These are phyloP conservation scores for Hanseniaspora lindneri DNA, from an alignment of 805 yeast genomes.

Conservation along the genomic window DNA sequence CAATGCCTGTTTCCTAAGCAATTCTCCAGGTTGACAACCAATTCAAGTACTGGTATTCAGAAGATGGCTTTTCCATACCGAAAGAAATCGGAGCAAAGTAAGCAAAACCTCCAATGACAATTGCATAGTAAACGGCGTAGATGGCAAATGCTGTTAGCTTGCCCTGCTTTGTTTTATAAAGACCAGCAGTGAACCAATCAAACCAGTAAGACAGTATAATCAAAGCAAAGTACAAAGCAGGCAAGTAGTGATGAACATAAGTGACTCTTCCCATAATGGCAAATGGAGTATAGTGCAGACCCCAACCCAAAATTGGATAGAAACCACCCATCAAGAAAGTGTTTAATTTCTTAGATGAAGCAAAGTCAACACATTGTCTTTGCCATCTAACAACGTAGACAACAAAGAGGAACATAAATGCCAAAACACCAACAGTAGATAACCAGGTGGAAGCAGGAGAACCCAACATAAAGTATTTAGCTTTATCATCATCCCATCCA, in stretches of 20 bases:
- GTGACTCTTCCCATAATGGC: slow-evolving; percentile 77
- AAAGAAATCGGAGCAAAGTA: slow-evolving; percentile 50
- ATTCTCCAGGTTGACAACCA: slow-evolving; percentile 42
- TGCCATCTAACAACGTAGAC: slow-evolving; percentile 62
- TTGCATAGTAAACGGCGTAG: slow-evolving; percentile 33
- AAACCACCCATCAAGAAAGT: slow-evolving; percentile 58
- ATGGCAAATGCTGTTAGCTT: slow-evolving; percentile 24
- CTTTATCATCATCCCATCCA: slow-evolving; percentile 56
- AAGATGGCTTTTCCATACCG: slow-evolving; percentile 48
- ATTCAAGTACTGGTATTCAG: slow-evolving; percentile 34
- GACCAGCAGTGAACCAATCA: slow-evolving; percentile 34
- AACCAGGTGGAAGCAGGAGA: slow-evolving; percentile 73
- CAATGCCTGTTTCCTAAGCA: no score
- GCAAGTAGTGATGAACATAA: slow-evolving; percentile 74
- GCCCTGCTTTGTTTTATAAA: slow-evolving; percentile 26
- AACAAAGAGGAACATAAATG: slow-evolving; percentile 39
- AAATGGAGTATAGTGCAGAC: slow-evolving; percentile 64
- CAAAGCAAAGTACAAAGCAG: slow-evolving; percentile 70
- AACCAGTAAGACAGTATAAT: slow-evolving; percentile 42
- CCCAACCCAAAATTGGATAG: slow-evolving; percentile 73
- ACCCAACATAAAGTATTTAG: slow-evolving; percentile 60
- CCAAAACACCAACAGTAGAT: slow-evolving; percentile 48
- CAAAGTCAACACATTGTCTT: slow-evolving; percentile 60
- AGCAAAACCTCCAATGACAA: slow-evolving; percentile 45
- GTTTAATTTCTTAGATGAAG: slow-evolving; percentile 36